Conservation (phyloP, 2,329 filamentous ascomycete genomes). For the Cordyceps cicadae region DNA sequence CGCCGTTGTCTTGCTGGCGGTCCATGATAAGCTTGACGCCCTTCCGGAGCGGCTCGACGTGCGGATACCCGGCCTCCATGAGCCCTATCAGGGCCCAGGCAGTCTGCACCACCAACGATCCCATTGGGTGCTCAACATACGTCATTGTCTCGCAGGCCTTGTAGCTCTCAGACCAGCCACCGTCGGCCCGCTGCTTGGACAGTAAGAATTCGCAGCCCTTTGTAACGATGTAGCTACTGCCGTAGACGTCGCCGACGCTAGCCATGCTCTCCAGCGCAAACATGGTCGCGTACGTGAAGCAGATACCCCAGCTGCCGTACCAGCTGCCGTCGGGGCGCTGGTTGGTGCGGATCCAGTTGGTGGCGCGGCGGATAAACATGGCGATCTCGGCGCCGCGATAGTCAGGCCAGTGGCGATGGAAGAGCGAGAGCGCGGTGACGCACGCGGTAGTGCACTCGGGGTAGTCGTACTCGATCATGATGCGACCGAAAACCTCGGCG, state of each 20-base stretch:
- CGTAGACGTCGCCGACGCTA: constrained; percentile 73
- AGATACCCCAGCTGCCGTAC: constrained; percentile 98
- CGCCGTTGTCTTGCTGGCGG: constrained; percentile 78
- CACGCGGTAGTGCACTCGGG: constrained; percentile 95
- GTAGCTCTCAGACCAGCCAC: constrained; percentile 96
- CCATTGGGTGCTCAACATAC: constrained; percentile 65
- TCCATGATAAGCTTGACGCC: constrained; percentile 76
- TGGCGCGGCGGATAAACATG: constrained; percentile 61
- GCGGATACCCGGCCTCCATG: constrained; percentile 73
- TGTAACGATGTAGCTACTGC: constrained; percentile 60
- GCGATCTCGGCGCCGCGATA: constrained; percentile 73
- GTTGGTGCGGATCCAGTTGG: constrained; percentile 72
- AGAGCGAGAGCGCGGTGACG: constrained; percentile 77
- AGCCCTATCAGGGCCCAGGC: constrained; percentile 80
- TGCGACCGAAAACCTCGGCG: constrained; percentile 89
- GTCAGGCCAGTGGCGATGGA: constrained; percentile 70
- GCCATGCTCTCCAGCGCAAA: constrained; percentile 85
- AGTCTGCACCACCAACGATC: constrained; percentile 88
- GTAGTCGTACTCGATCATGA: constrained; percentile 99
- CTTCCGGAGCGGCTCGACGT: constrained; percentile 61
- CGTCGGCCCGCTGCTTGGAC: constrained; percentile 75
- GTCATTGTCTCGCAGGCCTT: constrained; percentile 67
- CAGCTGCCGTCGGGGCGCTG: constrained; percentile 82
- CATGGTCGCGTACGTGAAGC: constrained; percentile 95
- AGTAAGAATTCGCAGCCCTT: constrained; percentile 80